Evolutionary conservation across 345 rosid genomes (phyloP).

Genomic region (Gossypium arboreum): DNA sequence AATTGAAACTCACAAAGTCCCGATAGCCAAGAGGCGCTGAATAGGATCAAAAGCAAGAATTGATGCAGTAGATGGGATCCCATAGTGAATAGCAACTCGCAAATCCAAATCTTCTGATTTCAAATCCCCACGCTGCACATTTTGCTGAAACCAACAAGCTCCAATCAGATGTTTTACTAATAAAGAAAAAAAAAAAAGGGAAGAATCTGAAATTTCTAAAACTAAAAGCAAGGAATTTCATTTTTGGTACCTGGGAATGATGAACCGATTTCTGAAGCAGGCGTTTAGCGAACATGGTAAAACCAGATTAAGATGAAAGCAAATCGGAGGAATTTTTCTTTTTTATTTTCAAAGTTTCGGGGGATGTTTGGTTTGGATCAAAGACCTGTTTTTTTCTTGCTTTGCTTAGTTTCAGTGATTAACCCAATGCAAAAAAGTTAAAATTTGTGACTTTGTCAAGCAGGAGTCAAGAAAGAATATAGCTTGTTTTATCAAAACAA

Average conservation of each 20-base stretch:
- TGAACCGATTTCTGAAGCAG: conserved; percentile 34
- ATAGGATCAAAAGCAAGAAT: conserved; percentile 59
- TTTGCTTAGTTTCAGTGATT: conserved; percentile 15
- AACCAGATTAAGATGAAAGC: conserved; percentile 3
- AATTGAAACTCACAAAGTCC: conserved; percentile 45
- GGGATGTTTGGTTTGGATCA: background rate
- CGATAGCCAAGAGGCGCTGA: conserved; percentile 59
- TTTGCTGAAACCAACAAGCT: conserved; percentile 22
- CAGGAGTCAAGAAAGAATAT: conserved; percentile 16
- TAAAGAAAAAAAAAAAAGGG: background rate
- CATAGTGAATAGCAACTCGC: conserved; percentile 44
- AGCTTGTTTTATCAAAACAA: background rate
- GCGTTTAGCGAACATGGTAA: conserved; percentile 41
- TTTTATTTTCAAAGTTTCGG: background rate
- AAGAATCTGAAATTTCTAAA: background rate
- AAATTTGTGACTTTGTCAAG: background rate
- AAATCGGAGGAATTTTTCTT: background rate
- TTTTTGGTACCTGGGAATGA: conserved; percentile 31
- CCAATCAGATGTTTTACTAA: background rate
- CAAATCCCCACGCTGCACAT: conserved; percentile 26
- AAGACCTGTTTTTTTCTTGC: background rate
- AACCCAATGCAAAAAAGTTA: conserved; percentile 17
- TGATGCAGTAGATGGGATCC: conserved; percentile 60
- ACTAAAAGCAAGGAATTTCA: background rate
- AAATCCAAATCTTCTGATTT: conserved; percentile 44